Evolutionary conservation across 2,329 filamentous ascomycete species (phyloP), one percentile per base, ranked within the genome.

Genomic region (Verticillium klebahnii): DNA sequence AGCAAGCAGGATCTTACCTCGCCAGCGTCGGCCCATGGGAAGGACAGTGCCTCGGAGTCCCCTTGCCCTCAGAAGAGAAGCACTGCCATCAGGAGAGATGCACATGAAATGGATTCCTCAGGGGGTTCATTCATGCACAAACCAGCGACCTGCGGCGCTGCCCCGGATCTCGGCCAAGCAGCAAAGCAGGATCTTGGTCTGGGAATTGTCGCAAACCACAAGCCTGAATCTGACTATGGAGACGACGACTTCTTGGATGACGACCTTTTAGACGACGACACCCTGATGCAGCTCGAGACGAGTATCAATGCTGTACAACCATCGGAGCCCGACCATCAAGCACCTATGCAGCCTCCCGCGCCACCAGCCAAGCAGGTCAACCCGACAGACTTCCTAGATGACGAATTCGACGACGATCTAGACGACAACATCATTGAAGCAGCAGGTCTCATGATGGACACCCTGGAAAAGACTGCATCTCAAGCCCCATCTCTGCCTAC

Each of bases 381-480:
- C 14, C 31, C 71, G 52, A 75, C 79, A 54, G 85, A 89, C 59
- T 88, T 89, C 55, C 89, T 90, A 74, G 88, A 82, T 59, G 71
- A 75, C 60, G 74, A 77, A 31, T 72, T 78, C 67, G 72, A 73
- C 25, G 74, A 75, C 76, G 92, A 85, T 67, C 86, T 84, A 67
- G 89, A 85, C 61, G 91, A 93, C 75, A 92, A 86, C 67, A 86
- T 84, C 67, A 89, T 85, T 62, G 91, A 92, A 76, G 92, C 54
- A 17, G 54, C 54, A 14, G 54, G 54, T 19, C 54, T 31, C 54
- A 56, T 56, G 25, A 34, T 56, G 54, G 54, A 31, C 25, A n/a
- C 19, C 54, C 8, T 34, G 12, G 54, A 56, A 19, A 56, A 56
- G 25, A 56, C 25, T 14, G 54, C 54, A 32, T 50, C 45, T 12